Conservation (phyloP, 495 filamentous ascomycete species). For the Penicillium tannophilum region DNA sequence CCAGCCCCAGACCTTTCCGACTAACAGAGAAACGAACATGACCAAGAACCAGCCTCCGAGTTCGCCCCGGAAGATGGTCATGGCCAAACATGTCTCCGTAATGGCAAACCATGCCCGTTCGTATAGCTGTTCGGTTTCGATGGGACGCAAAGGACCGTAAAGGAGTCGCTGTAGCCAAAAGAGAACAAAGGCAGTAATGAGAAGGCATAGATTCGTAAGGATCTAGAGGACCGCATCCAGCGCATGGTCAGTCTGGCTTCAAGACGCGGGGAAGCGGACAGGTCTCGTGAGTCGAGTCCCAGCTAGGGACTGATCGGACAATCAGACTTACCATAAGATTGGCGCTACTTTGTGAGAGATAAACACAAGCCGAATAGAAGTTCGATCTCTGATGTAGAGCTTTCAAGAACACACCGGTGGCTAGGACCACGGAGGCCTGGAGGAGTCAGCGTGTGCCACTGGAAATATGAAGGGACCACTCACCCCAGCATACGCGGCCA, state of each 20-base stretch:
- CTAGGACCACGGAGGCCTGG: constrained; percentile 75
- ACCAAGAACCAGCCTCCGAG: constrained; percentile 90
- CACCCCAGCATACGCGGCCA: constrained; percentile 57
- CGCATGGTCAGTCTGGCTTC: constrained; percentile 10
- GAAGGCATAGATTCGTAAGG: constrained; percentile 81
- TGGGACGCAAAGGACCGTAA: constrained; percentile 86
- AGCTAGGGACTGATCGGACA: background rate
- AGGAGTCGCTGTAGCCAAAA: constrained; percentile 87
- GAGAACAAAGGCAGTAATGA: constrained; percentile 73
- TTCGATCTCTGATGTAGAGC: constrained; percentile 94
- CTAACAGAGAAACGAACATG: constrained; percentile 92
- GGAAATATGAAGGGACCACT: constrained; percentile 15
- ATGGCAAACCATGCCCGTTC: constrained; percentile 98
- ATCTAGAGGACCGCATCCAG: constrained; percentile 56
- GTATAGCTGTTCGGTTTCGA: constrained; percentile 95
- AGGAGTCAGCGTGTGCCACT: constrained; percentile 19
- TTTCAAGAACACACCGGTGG: constrained; percentile 78
- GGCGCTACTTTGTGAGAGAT: constrained; percentile 91
- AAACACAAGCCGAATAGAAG: constrained; percentile 96
- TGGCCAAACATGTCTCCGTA: constrained; percentile 93
- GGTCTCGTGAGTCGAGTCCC: background rate
- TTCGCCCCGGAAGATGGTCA: constrained; percentile 98
- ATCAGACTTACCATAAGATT: constrained; percentile 75
- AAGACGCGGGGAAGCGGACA: background rate
- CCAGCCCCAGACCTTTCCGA: constrained; percentile 97